Base-by-base conservation (phyloP, 2,329 filamentous ascomycete genomes). In the Xylaria sp. region DNA sequence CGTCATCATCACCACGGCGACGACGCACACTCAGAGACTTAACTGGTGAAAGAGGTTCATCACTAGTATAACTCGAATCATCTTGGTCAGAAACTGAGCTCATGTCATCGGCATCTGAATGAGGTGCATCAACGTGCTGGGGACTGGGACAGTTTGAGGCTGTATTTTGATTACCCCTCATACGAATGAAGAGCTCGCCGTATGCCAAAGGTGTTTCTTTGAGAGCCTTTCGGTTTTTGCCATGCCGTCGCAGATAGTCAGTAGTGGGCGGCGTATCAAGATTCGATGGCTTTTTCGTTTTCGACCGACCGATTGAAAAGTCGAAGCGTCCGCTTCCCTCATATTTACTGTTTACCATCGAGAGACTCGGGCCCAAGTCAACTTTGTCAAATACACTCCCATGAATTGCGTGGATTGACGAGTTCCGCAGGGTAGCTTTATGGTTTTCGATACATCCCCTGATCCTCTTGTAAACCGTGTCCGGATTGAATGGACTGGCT, bases 381-480 rank as follows among this genome's bases (percentile, higher is more conserved):
- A 85, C 75, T 62, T 78, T 82, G 37, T 81, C 79, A 62, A 84
- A 86, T 9, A 80, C 74, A 60, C 78, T 83, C 7, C 71, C 72
- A 39, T 77, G 77, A 7, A 76, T 67, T 2, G 66, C 60, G 19
- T 59, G 64, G 16, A 67, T 56, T 35, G 59, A 63, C 3, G 69
- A 69, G 51, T 70, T 69, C 53, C 68, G 63, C 58, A 59, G 63
- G 44, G 59, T 48, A 61, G 66, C 58, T 47, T 61, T 55, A 52
- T 67, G 46, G 60, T 67, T 70, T 30, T 71, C 70, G 34, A 82
- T 66, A 10, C 80, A 80, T 2, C 82, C 80, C 37, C 76, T 74
- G 8, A 86, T 78, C 47, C 81, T 77, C 68, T 85, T 85, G 68
- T 81, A 85, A 1, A 86, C 82, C 0, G 80, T 82, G 61, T 83